These are phyloP conservation scores for Spencermartinsiella ligniputridi DNA, from an alignment of 1,139 yeast species.

Conservation along the genomic window DNA sequence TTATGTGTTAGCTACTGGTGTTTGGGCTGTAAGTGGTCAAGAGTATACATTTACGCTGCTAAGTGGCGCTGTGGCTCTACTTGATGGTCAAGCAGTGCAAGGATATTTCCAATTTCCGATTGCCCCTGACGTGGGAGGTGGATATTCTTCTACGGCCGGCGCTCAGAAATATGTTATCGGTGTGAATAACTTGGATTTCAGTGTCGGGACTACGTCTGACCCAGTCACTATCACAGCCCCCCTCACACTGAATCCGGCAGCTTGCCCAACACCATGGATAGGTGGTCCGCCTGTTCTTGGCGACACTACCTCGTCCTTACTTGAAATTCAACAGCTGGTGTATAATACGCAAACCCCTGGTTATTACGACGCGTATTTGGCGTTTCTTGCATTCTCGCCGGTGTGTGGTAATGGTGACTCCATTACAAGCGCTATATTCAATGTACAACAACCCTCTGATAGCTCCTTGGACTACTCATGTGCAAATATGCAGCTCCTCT, in stretches of 20 bases:
- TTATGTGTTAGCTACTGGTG: neutral
- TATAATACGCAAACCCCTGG: no score
- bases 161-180: neutral
- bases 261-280: neutral
- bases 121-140: neutral
- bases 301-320: no score
- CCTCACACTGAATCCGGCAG: neutral
- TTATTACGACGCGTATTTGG: neutral
- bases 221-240: neutral
- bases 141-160: neutral
- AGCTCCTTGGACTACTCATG: no score
- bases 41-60: neutral
- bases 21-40: neutral
- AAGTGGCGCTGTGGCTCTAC: neutral
- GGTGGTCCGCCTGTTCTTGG: neutral
- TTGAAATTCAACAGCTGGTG: no score
- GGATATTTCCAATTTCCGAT: neutral
- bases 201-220: neutral
- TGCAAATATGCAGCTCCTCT: no score
- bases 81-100: neutral
- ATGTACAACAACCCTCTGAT: no score
- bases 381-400: neutral
- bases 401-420: no score
- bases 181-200: neutral
- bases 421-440: no score